Conservation (phyloP, 345 rosid species). For the Pistacia vera region DNA sequence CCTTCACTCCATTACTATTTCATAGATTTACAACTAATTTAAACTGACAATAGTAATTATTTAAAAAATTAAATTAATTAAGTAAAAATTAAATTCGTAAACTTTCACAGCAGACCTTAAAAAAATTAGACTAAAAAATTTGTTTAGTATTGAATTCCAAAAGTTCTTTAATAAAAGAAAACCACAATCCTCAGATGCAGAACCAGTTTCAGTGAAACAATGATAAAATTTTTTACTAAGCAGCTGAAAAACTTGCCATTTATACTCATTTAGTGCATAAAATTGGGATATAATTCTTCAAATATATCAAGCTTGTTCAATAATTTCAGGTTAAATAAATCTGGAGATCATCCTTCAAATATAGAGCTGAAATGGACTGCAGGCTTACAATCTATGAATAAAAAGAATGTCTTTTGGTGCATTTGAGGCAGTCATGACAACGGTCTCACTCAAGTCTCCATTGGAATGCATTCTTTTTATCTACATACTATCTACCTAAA, state of each 20-base stretch:
- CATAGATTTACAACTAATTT: too few relatives aligned
- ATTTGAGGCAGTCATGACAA: not conserved
- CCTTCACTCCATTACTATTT: too few relatives aligned
- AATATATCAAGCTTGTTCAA: not conserved
- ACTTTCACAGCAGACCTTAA: too few relatives aligned
- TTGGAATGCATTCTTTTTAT: not conserved
- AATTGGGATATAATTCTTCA: not conserved
- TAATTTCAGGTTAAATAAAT: not conserved
- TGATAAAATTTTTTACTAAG: too few relatives aligned
- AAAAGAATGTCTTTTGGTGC: not conserved
- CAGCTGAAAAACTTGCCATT: not conserved
- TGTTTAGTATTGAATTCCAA: too few relatives aligned
- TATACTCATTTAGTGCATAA: not conserved
- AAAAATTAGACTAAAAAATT: too few relatives aligned
- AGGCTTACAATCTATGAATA: not conserved
- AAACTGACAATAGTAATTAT: too few relatives aligned
- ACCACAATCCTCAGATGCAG: too few relatives aligned
- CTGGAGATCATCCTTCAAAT: not conserved
- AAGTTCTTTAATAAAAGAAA: too few relatives aligned
- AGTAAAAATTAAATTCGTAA: too few relatives aligned
- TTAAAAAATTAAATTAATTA: too few relatives aligned
- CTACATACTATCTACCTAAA: not conserved
- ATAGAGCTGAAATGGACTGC: not conserved
- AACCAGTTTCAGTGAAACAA: too few relatives aligned
- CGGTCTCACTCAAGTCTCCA: not conserved